Conservation (phyloP, 2,329 filamentous ascomycete species). For the Fusarium armeniacum region DNA sequence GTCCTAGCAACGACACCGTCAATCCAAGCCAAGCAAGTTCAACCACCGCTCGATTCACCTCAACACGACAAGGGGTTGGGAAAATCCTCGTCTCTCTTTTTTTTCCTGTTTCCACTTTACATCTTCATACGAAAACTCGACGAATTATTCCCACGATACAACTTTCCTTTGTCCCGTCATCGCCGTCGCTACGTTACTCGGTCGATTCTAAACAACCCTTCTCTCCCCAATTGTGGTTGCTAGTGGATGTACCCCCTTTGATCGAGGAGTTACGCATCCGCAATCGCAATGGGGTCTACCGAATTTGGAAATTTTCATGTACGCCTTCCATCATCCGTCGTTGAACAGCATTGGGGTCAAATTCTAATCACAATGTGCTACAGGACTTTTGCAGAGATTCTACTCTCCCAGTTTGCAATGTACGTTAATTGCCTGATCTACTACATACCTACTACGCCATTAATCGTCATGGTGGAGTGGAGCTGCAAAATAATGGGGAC, state of each 20-base stretch:
- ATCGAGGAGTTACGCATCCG: conserved; percentile 47
- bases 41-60: conserved; percentile 31
- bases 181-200: conserved; percentile 21
- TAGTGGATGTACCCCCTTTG: conserved; percentile 46
- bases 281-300: conserved; percentile 69
- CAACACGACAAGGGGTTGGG: conserved; percentile 28
- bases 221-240: conserved; percentile 48
- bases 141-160: conserved; percentile 23
- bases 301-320: conserved; percentile 74
- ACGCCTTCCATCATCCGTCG: conserved; percentile 43
- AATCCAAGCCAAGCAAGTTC: conserved; percentile 28
- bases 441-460: conserved; percentile 12
- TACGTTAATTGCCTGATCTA: conserved; percentile 61
- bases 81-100: conserved; percentile 37
- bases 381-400: conserved; percentile 88
- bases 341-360: conserved; percentile 11
- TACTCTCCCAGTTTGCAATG: conserved; percentile 87
- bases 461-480: conserved; percentile 28
- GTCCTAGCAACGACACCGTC: conserved; percentile 44
- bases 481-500: conserved; percentile 38
- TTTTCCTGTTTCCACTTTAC: conserved; percentile 34
- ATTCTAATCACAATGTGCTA: conserved; percentile 47
- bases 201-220: conserved; percentile 24
- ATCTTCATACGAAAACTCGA: conserved; percentile 33
- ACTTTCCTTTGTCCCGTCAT: conserved; percentile 23